Evolutionary conservation across 164 flowering plant species (phyloP).

Genomic region (Taxillus chinensis): DNA sequence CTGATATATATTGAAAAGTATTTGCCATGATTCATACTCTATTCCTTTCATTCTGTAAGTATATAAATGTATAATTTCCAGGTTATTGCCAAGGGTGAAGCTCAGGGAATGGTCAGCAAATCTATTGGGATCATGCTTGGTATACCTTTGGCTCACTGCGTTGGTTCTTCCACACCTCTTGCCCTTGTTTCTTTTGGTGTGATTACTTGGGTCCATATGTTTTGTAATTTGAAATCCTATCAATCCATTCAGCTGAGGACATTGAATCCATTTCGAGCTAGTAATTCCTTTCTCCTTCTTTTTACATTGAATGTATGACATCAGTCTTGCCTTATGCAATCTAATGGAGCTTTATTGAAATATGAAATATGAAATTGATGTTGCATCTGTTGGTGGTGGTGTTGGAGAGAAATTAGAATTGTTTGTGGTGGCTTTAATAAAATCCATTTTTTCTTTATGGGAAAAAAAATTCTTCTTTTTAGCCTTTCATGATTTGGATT

Average conservation of each 20-base stretch:
- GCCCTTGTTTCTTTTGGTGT: conserved; percentile 64
- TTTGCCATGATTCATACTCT: neutral
- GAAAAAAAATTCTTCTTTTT: too few relatives aligned
- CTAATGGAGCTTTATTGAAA: too few relatives aligned
- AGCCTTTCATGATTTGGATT: too few relatives aligned
- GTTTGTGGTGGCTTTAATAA: too few relatives aligned
- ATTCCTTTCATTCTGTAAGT: neutral
- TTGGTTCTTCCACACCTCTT: conserved; percentile 67
- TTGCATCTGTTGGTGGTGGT: too few relatives aligned
- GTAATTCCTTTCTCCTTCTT: conserved; percentile 33
- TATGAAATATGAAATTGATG: too few relatives aligned
- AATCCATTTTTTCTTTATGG: too few relatives aligned
- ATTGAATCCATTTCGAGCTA: conserved; percentile 96
- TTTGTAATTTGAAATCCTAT: conserved; percentile 90
- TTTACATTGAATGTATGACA: neutral
- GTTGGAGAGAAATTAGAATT: too few relatives aligned
- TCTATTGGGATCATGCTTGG: conserved; percentile 81
- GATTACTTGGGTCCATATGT: conserved; percentile 89
- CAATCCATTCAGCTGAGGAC: conserved; percentile 82
- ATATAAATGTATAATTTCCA: conserved; percentile 14
- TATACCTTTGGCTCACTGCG: conserved; percentile 61
- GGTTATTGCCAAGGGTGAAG: conserved; percentile 99
- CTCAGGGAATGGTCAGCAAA: conserved; percentile 99
- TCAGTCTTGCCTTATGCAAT: neutral
- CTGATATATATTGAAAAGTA: too few relatives aligned